Base-by-base conservation (phyloP, 2,329 filamentous ascomycete genomes). In the Dactylellina cionopaga region DNA sequence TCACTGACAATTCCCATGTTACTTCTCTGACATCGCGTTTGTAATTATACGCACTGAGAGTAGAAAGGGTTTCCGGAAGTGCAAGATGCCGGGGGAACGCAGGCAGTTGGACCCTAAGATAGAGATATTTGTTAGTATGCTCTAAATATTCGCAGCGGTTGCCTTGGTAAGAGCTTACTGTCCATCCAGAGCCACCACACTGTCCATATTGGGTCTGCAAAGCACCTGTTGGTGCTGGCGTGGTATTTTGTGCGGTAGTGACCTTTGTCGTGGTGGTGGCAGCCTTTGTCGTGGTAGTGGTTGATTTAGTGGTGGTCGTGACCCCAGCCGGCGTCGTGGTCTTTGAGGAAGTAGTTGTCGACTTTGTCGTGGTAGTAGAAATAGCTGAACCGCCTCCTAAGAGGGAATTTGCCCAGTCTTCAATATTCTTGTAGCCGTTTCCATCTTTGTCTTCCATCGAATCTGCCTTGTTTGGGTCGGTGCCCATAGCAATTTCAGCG, bases 321-420 rank as follows among this genome's bases (percentile, higher is more conserved):
- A n/a, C n/a, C n/a, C n/a, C 41, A 37, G 29, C 22, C 17, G 37
- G 24, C 7, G 63, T 69, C 25, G 64, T 70, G n/a, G 65, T 51
- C 13, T 22, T 70, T 3, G 56, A 49, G 7, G 56, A 44, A 5
- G 56, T 70, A 5, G 65, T 70, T 7, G 59, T 54, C 11, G 59
- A 37, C 25, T 15, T 54, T 4, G 44, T 25, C 13, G 58, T 41
- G 19, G 66, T 58, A 9, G 52, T 68, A 3, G 43, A 19, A 2
- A 41, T 27, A 31, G 29, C 22, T 27, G 27, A 29, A 0, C 44
- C 43, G 5, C 66, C 56, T 37, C 51, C 49, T 9, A 84, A 80
- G 27, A 85, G 77, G 9, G 82, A 84, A 74, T 85, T 85, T 15
- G 84, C 81, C 77, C 84, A 85, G 54, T 82, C 81, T 76, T 85